Evolutionary conservation across 2,329 filamentous ascomycete genomes (phyloP).

Genomic region (Apiospora pterosperma): DNA sequence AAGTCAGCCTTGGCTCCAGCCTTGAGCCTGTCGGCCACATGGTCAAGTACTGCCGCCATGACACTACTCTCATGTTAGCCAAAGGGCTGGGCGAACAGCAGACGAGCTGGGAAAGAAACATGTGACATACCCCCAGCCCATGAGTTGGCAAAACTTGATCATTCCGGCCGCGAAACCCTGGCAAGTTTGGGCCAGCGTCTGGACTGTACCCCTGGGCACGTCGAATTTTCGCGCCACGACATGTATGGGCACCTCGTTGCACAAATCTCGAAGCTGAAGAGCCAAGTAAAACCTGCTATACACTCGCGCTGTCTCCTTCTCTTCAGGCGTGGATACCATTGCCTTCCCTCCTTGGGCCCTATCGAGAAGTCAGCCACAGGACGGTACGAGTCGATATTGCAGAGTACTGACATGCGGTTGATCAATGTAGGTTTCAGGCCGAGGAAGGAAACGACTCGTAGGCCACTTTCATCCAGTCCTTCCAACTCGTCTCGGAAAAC

Average conservation of each 20-base stretch:
- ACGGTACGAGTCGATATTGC: too few species aligned
- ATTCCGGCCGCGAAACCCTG: constrained; percentile 77
- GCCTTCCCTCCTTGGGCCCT: constrained; percentile 66
- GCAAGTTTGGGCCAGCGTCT: constrained; percentile 70
- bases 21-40: constrained; percentile 71
- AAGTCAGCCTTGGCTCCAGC: constrained; percentile 70
- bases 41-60: constrained; percentile 68
- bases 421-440: constrained; percentile 66
- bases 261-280: constrained; percentile 73
- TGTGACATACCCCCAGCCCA: constrained; percentile 62
- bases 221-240: constrained; percentile 68
- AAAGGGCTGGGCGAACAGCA: neutral
- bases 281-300: constrained; percentile 73
- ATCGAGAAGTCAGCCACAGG: constrained; percentile 36
- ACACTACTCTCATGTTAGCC: constrained; percentile 41
- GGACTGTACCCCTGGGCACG: constrained; percentile 66
- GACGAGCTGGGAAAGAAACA: neutral
- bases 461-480: constrained; percentile 64
- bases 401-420: constrained; percentile 46
- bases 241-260: constrained; percentile 72
- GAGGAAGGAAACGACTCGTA: constrained; percentile 65
- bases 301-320: constrained; percentile 58
- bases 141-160: constrained; percentile 74
- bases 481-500: constrained; percentile 71
- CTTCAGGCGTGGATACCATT: constrained; percentile 58